Evolutionary conservation across 148 eudicot species (phyloP).

Genomic region (Camellia japonica): DNA sequence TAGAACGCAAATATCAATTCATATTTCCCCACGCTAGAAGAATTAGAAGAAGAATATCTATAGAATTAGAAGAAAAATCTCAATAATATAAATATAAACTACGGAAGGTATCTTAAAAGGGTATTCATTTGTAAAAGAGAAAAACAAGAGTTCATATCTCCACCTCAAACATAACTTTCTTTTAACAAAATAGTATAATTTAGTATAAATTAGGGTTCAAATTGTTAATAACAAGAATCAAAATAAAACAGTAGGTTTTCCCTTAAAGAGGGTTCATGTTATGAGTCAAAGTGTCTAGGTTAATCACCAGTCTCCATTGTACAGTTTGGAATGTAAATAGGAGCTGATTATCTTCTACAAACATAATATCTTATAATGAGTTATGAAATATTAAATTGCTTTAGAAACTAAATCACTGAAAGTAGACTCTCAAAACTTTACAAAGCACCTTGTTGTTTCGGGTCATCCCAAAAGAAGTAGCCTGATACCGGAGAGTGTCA

Average conservation of each 20-base stretch:
- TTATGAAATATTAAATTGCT: background rate
- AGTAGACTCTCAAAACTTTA: background rate
- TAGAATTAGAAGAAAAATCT: background rate
- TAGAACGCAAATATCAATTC: too few relatives aligned
- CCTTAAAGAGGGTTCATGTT: constrained; percentile 1
- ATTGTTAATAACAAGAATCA: background rate
- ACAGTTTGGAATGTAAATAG: background rate
- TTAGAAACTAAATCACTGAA: background rate
- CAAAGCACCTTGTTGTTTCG: constrained; percentile 80
- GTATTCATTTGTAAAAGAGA: background rate
- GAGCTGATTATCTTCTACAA: constrained; percentile 6
- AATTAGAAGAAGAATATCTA: too few relatives aligned
- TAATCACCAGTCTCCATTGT: background rate
- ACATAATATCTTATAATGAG: background rate
- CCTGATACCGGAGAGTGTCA: constrained; percentile 87
- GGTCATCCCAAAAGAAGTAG: constrained; percentile 86
- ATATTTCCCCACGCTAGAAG: too few relatives aligned
- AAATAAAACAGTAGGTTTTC: background rate
- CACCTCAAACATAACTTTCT: background rate
- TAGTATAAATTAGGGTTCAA: background rate
- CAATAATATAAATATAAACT: background rate
- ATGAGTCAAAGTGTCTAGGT: background rate
- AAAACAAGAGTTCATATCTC: background rate
- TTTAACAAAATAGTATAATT: background rate
- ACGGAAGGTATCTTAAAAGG: background rate